Evolutionary conservation across 2,329 filamentous ascomycete genomes (phyloP), one percentile per base, ranked within the genome.

Genomic region (Penicillium crustosum): DNA sequence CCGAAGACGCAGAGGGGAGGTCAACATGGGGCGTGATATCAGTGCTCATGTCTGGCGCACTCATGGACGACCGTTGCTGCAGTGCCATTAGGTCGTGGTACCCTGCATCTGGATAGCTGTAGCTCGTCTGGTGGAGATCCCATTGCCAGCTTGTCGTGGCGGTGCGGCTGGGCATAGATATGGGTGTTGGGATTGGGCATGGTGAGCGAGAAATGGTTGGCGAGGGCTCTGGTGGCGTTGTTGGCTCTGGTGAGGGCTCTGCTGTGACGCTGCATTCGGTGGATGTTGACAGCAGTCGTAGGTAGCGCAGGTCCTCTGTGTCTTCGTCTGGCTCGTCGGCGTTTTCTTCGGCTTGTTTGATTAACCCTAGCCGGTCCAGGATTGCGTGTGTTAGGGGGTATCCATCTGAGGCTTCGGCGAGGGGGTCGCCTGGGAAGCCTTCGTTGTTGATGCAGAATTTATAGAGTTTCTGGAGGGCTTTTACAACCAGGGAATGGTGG

Each of bases 371-470:
- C 6, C 75, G 70, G 62, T 77, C 75, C 52, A 78, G 65, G 33
- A 78, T 78, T 13, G 75, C 73, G 61, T 78, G 76, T 3, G 76
- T 78, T 29, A 77, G 61, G 21, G 75, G 76, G 59, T 75, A 70
- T 15, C 75, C 76, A 48, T 78, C 75, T 35, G 72, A 66, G 6
- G 70, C 66, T 57, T 76, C 74, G 38, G 64, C 68, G 17, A 78
- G 73, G 15, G 75, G 73, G 33, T 77, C 76, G 27, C 75, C 76
- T 2, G 76, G 76, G 50, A 78, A 78, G 17, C 73, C 73, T 63
- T 78, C 74, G 31, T 77, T 76, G 60, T 71, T 73, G 44, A 76
- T 58, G 58, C 74, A 78, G 60, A 73, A 69, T 45, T 72, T 76
- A 65, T 78, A 77, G 35, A 78, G 63, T 56, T 73, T 70, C 60